Base-by-base conservation (phyloP, 306 rosid genomes). In the Pyrus communis region DNA sequence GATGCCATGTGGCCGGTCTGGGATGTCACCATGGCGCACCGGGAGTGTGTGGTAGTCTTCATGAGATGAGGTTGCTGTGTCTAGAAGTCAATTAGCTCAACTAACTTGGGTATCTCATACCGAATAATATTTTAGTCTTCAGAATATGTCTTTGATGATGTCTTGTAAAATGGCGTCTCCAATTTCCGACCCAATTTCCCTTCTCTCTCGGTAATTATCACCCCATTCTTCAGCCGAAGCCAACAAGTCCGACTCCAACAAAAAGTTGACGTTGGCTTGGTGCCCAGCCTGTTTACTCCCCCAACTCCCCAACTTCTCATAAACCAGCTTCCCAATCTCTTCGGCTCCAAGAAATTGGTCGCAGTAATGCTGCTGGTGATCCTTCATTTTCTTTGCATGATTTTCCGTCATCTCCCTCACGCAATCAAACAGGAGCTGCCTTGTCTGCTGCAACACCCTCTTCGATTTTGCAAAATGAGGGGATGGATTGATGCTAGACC, bases 391-490 rank as follows among this genome's bases (percentile, higher is more conserved):
- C 73, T 68, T 80, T 40, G 72, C 75, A 35, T 78, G 73, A 31
- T 77, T 77, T 66, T 64, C 80, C 3, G 85, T 80, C 31, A 88
- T 82, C 68, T 93, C 93, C 81, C 88, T 86, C 68, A 87, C 89
- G 78, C 87, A 92, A 71, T 89, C 89, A 72, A 96, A 92, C 38
- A 92, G 71, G 13, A 92, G 79, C 78, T 83, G 92, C 80, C 87
- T 88, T 49, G 91, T 85, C 79, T 86, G 85, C 70, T 83, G 84
- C 71, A 89, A 46, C 58, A 86, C 76, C 31, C 80, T 82, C 79
- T 81, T 87, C 2, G 90, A 87, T 81, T 85, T 84, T 81, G 81
- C 18, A n/a, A 84, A 80, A 64, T 82, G 84, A 31, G 82, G 70
- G 25, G 83, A 80, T 75, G 76, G 78, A 59, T 78, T 78, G 58